Evolutionary conservation across 345 rosid genomes (phyloP).

Genomic region (Geranium brycei): DNA sequence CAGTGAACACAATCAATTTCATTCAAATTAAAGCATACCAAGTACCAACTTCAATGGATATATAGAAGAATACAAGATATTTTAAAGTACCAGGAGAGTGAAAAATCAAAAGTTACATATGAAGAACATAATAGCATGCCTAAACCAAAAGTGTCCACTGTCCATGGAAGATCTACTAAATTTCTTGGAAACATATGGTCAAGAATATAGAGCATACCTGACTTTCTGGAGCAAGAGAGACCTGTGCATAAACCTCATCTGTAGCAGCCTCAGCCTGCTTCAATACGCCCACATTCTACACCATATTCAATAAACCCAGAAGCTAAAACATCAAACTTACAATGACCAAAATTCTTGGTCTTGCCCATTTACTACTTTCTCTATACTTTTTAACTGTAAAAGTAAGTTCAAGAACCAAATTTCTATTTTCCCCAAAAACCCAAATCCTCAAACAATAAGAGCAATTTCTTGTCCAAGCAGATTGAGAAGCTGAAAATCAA

Average conservation of each 20-base stretch:
- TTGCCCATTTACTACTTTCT: too few relatives aligned
- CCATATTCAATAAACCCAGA: constrained; percentile 1
- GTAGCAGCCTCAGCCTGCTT: constrained; percentile 76
- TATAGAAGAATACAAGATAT: too few relatives aligned
- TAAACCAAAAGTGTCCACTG: too few relatives aligned
- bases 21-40: too few relatives aligned
- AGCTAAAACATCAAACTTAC: not conserved
- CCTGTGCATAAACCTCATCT: constrained; percentile 93
- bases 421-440: not conserved
- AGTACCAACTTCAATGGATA: not conserved
- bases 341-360: not conserved
- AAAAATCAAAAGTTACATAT: not conserved
- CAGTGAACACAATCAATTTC: too few relatives aligned
- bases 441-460: not conserved
- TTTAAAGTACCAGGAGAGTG: too few relatives aligned
- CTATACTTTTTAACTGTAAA: too few relatives aligned
- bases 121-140: not conserved
- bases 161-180: too few relatives aligned
- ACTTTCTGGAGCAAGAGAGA: constrained; percentile 61
- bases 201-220: constrained; percentile 34
- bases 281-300: constrained; percentile 13
- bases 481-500: not conserved
- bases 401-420: too few relatives aligned
- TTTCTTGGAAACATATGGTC: not conserved
- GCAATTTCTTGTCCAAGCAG: not conserved